Evolutionary conservation across 2,329 filamentous ascomycete species (phyloP), one percentile per base, ranked within the genome.

Genomic region (Penicillium sp.): DNA sequence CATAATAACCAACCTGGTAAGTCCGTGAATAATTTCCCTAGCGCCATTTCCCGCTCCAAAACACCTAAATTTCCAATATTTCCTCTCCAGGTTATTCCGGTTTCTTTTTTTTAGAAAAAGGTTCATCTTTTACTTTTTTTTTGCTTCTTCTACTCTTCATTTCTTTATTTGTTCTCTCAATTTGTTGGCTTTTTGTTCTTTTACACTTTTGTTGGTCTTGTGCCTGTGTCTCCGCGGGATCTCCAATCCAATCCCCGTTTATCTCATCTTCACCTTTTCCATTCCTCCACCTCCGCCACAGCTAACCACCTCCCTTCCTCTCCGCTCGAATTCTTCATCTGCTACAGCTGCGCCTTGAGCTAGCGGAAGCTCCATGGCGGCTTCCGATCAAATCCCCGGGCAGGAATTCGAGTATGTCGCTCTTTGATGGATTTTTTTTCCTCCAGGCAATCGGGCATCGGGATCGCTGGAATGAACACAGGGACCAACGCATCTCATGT

Each of bases 361-460:
- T 70, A 67, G 62, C 60, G 53, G 61, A 56, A 71, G 71, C 70
- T 73, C 68, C 65, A 78, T 78, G 76, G 76, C 75, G 65, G 62
- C 64, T 60, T 60, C 73, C 61, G 76, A 78, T 63, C 72, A 77
- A 56, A 69, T 77, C 54, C 68, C 74, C 52, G 76, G 66, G 57
- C 70, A 78, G 64, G 78, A 80, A 68, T 80, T 71, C 62, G 78
- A 80, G 77, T 80, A 76, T 62, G 77, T 75, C 45, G 10, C 45
- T 51, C 55, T 38, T 55, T 39, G 29, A 42, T 38, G 52, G 44
- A 45, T 53, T 58, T 59, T 61, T 60, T 55, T 31, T 52, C 36
- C 42, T 29, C 42, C 45, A 41, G 52, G 35, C 51, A 47, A 47
- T 45, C 12, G 48, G 52, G 35, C 23, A 39, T 36, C 45, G 38